Evolutionary conservation across 345 rosid genomes (phyloP).

Genomic region (Erucastrum elatum): DNA sequence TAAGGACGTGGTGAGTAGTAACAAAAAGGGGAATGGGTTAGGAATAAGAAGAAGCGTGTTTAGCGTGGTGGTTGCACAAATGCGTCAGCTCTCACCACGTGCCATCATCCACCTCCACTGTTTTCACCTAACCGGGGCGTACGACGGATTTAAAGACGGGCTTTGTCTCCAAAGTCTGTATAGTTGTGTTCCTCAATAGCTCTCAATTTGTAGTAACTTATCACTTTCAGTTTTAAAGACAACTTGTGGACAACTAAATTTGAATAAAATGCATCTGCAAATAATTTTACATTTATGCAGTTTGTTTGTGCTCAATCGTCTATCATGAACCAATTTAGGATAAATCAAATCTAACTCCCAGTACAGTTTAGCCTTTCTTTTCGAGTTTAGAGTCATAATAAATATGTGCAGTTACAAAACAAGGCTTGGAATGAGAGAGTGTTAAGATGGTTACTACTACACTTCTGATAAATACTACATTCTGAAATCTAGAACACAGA

Average conservation of each 20-base stretch:
- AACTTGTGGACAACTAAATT: slow-evolving; percentile 11
- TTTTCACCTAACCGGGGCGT: slow-evolving; percentile 16
- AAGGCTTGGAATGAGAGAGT: not conserved
- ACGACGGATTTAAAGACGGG: not conserved
- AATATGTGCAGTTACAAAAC: slow-evolving; percentile 31
- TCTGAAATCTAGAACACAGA: slow-evolving; percentile 86
- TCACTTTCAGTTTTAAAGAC: not conserved
- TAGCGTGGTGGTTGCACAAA: slow-evolving; percentile 28
- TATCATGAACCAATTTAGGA: not conserved
- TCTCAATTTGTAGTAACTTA: not conserved
- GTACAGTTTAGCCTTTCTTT: not conserved
- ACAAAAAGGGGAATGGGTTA: not conserved
- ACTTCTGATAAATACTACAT: slow-evolving; percentile 45
- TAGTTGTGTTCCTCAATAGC: not conserved
- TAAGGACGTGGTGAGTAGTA: not conserved
- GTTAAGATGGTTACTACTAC: slow-evolving; percentile 10
- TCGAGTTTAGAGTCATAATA: not conserved
- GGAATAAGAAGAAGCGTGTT: slow-evolving; percentile 7
- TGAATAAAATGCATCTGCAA: not conserved
- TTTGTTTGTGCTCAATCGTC: slow-evolving; percentile 6
- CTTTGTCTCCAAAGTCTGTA: not conserved
- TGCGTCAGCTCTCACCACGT: slow-evolving; percentile 19
- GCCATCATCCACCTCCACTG: not conserved
- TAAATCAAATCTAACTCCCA: not conserved
- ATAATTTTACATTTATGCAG: not conserved